A percentile compares a stretch with the other conserved stretches of the same genome.
Evolutionary conservation across 306 rosid genomes (phyloP).

Genomic region (Mimosa bimucronata): DNA sequence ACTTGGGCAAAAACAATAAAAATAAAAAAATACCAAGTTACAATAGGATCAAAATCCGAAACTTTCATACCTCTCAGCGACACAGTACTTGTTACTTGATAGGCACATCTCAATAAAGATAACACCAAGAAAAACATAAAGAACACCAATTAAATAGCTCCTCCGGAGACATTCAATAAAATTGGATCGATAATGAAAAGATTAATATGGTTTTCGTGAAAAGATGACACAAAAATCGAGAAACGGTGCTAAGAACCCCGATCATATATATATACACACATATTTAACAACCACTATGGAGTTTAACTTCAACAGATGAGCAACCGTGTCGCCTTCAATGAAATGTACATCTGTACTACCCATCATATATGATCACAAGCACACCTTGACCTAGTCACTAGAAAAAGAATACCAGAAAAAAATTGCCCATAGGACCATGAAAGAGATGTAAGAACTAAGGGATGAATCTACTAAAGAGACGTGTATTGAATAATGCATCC

Average conservation of each 20-base stretch:
- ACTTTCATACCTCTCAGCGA: too few relatives aligned
- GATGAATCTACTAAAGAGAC: slow-evolving; percentile 14
- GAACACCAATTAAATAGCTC: not conserved
- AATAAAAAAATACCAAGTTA: too few relatives aligned
- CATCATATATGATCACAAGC: slow-evolving; percentile 14
- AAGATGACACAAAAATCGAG: too few relatives aligned
- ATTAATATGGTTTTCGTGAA: too few relatives aligned
- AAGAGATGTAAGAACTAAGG: slow-evolving; percentile 3
- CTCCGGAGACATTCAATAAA: too few relatives aligned
- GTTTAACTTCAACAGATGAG: not conserved
- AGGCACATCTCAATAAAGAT: not conserved
- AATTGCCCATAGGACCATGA: not conserved
- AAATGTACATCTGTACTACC: not conserved
- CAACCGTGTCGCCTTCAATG: not conserved
- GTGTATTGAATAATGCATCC: slow-evolving; percentile 10
- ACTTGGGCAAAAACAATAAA: too few relatives aligned
- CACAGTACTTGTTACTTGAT: not conserved
- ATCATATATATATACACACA: not conserved
- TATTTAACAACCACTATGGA: not conserved
- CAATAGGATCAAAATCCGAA: too few relatives aligned
- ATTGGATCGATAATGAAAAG: too few relatives aligned
- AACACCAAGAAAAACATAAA: not conserved
- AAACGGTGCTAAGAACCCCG: too few relatives aligned
- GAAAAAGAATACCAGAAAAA: not conserved
- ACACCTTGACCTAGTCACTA: slow-evolving; percentile 1